These are phyloP conservation scores for Vachellia pachyceras DNA, from an alignment of 306 rosid species.

Conservation along the genomic window DNA sequence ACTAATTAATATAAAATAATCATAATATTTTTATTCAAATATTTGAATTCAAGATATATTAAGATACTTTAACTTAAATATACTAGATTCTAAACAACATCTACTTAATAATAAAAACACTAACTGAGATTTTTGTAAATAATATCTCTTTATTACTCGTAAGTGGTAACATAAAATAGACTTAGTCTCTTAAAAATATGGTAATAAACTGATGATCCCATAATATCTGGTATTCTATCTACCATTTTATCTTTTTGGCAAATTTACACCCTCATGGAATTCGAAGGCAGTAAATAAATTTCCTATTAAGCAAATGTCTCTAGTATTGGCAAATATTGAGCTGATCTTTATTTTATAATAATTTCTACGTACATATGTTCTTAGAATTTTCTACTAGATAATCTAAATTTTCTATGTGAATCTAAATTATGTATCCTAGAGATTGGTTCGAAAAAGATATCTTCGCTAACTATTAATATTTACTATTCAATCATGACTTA, in stretches of 20 bases:
- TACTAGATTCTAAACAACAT: no score
- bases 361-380: background rate
- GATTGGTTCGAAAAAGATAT: background rate
- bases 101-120: no score
- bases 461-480: background rate
- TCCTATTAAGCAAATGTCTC: slow-evolving; percentile 26
- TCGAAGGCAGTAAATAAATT: slow-evolving; percentile 24
- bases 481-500: slow-evolving; percentile 13
- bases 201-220: no score
- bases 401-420: background rate
- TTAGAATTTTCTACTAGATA: background rate
- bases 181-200: no score
- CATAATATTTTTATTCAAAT: no score
- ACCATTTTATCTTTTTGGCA: background rate
- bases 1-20: no score
- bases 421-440: background rate
- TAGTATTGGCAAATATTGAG: slow-evolving; percentile 19
- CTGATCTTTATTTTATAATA: background rate
- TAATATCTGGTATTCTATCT: no score
- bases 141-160: no score
- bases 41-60: no score
- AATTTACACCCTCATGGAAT: slow-evolving; percentile 10
- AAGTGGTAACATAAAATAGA: no score
- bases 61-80: no score
- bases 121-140: no score